Percentiles rank a stretch among this genome's conserved stretches.
These are phyloP conservation scores for Raffaelea albimanens DNA, from an alignment of 2,329 filamentous ascomycete species.

Conservation along the genomic window DNA sequence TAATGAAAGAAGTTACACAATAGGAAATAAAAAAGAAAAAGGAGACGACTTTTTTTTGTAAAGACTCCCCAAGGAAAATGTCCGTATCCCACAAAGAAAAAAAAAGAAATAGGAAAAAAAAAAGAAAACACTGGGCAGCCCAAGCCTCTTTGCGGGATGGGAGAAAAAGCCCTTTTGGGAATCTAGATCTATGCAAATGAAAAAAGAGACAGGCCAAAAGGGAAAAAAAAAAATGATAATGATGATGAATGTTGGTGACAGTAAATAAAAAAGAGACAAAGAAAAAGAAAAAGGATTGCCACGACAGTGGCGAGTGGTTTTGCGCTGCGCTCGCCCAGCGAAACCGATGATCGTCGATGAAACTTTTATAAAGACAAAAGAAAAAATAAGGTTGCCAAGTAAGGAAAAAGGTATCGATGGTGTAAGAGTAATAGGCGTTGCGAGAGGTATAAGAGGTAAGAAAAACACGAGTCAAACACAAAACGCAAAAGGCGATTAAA, in stretches of 20 bases:
- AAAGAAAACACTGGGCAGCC: background rate
- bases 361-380: background rate
- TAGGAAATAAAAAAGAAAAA: too few relatives aligned
- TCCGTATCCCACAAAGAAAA: background rate
- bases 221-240: background rate
- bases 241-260: background rate
- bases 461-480: too few relatives aligned
- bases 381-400: too few relatives aligned
- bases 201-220: background rate
- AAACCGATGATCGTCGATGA: too few relatives aligned
- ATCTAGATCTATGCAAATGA: background rate
- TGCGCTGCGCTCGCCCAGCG: too few relatives aligned
- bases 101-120: background rate
- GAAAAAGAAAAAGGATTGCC: background rate
- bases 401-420: too few relatives aligned
- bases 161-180: background rate
- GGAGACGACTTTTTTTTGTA: too few relatives aligned
- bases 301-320: too few relatives aligned
- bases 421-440: too few relatives aligned
- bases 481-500: background rate
- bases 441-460: too few relatives aligned
- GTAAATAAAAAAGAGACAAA: background rate
- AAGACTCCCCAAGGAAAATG: too few relatives aligned
- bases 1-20: too few relatives aligned
- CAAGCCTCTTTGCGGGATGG: background rate